Evolutionary conservation across 441 rosid genomes (phyloP).

Genomic region (Kokia cookei): DNA sequence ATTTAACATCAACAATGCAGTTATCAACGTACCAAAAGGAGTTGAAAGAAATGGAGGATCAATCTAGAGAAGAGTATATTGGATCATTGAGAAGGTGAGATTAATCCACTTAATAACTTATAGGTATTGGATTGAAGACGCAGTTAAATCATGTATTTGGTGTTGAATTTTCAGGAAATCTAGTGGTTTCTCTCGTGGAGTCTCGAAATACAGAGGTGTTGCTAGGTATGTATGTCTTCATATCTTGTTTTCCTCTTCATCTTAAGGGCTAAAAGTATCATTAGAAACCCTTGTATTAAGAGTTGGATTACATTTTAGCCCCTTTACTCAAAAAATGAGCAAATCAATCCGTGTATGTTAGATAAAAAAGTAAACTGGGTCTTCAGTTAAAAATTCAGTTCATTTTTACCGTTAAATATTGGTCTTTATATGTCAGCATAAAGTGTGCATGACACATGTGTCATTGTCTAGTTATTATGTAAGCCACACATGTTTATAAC

Average conservation of each 20-base stretch:
- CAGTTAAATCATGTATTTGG: not conserved
- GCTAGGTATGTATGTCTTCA: constrained; percentile 65
- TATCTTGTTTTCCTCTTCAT: not conserved
- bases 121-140: not conserved
- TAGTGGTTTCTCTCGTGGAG: constrained; percentile 90
- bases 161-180: constrained; percentile 50
- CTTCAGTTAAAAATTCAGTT: too few relatives aligned
- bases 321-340: too few relatives aligned
- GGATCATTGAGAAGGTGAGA: constrained; percentile 67
- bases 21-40: constrained; percentile 46
- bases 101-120: not conserved
- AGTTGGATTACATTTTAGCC: too few relatives aligned
- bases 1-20: constrained; percentile 10
- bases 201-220: constrained; percentile 90
- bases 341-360: too few relatives aligned
- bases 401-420: too few relatives aligned
- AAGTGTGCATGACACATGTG: too few relatives aligned
- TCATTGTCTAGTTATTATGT: too few relatives aligned
- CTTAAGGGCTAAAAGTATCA: too few relatives aligned
- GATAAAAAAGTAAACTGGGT: too few relatives aligned
- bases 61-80: constrained; percentile 69
- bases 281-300: too few relatives aligned
- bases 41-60: constrained; percentile 65
- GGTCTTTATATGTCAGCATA: too few relatives aligned
- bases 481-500: too few relatives aligned